Evolutionary conservation across 2,329 filamentous ascomycete genomes (phyloP).

Genomic region (Westerdykella ornata): DNA sequence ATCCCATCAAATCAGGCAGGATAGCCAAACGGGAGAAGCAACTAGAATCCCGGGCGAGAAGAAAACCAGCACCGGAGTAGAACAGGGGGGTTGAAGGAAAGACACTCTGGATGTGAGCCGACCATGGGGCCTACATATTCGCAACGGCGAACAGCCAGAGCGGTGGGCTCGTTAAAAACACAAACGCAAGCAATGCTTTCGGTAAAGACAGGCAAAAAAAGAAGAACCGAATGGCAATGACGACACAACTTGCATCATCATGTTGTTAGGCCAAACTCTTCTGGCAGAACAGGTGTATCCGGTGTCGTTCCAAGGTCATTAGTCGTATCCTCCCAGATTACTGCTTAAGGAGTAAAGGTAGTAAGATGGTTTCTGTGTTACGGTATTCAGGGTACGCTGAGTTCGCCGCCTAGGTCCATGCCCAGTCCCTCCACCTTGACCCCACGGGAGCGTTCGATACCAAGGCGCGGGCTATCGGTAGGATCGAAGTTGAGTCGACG

Average conservation of each 20-base stretch:
- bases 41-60: too few species aligned
- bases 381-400: slow-evolving; percentile 43
- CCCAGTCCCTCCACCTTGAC: slow-evolving; percentile 50
- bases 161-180: too few species aligned
- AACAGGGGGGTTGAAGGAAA: too few species aligned
- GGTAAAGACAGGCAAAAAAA: slow-evolving; percentile 12
- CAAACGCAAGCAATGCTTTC: slow-evolving; percentile 8
- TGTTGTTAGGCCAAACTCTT: slow-evolving; percentile 6
- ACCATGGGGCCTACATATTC: too few species aligned
- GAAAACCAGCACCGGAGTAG: too few species aligned
- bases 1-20: too few species aligned
- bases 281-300: slow-evolving; percentile 1
- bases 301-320: slow-evolving; percentile 12
- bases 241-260: too few species aligned
- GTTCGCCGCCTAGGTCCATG: slow-evolving; percentile 60
- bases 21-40: too few species aligned
- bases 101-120: too few species aligned
- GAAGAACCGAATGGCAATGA: background rate
- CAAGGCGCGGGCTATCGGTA: slow-evolving; percentile 40
- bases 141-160: too few species aligned
- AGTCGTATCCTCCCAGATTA: slow-evolving; percentile 5
- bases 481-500: slow-evolving; percentile 77
- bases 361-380: background rate
- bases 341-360: background rate
- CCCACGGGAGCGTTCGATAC: slow-evolving; percentile 24